Percentiles rank a stretch among this genome's conserved stretches.
Conservation (phyloP, 257 asterid genomes). For the Coffea canephora region DNA sequence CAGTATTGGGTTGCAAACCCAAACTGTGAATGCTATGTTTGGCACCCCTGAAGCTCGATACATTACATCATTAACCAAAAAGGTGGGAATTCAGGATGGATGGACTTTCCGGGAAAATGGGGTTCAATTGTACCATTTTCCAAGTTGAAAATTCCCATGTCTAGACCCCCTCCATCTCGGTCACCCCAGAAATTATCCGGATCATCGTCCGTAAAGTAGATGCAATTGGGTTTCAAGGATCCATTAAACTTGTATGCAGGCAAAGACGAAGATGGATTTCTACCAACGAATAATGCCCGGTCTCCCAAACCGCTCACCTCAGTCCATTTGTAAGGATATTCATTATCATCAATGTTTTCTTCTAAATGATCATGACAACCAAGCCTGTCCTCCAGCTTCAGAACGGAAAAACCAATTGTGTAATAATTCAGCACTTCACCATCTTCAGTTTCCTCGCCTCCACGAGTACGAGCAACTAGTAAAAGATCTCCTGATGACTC, state of each 20-base stretch:
- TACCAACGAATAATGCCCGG: not conserved
- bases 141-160: slow-evolving; percentile 1
- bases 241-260: not conserved
- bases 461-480: not conserved
- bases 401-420: no score
- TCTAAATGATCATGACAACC: no score
- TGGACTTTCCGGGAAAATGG: not conserved
- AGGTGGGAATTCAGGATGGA: not conserved
- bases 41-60: no score
- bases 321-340: not conserved
- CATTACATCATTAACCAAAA: not conserved
- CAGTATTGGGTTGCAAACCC: no score
- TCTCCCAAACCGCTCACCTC: not conserved
- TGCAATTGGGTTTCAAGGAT: not conserved
- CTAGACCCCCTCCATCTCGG: not conserved
- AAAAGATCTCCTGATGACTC: slow-evolving; percentile 2
- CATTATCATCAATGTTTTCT: not conserved
- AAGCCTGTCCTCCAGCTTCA: no score
- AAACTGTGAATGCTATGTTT: no score
- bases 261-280: not conserved
- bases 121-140: not conserved
- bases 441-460: not conserved
- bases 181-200: not conserved
- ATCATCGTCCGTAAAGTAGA: not conserved
- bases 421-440: not conserved